Base-by-base conservation (phyloP, 306 rosid genomes). In the Fragaria iinumae region DNA sequence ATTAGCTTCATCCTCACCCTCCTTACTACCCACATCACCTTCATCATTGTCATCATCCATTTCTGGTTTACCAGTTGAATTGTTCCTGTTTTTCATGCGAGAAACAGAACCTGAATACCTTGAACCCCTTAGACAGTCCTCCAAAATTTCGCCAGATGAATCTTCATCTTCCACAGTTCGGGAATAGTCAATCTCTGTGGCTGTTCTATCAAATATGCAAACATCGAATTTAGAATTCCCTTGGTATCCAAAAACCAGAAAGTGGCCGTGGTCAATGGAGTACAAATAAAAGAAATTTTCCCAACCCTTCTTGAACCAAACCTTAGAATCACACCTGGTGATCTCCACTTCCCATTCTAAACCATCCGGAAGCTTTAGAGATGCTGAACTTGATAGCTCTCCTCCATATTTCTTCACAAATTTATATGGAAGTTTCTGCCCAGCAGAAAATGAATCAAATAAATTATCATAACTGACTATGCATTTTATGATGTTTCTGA, bases 121-220 rank as follows among this genome's bases (percentile, higher is more conserved):
- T 36, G 56, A 43, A 57, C 50, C 1, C 4, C 56, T 20, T 23
- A 77, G 18, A 63, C 39, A 71, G 36, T 57, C 8, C 27, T 49
- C 80, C 39, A 53, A 50, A 14, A 53, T 43, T 71, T 70, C 74
- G 55, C 16, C 12, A 5, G 60, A 9, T 0, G 3, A 41, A 67
- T 67, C 32, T 10, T n/a, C 71, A 39, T 41, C 71, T 1, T 2
- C 14, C 9, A 18, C 49, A 21, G 17, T 43, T 20, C 48, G 1
- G 10, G 88, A 79, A 81, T 82, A 85, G 3, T 81, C 67, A n/a
- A 79, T 82, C 47, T 79, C 88, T 2, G 39, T 14, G 13, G 74
- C 43, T 38, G 52, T 82, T 14, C 2, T 6, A 17, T 85, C 88
- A 60, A 79, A 79, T 32, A 85, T 79, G 47, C 45, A 5, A 44